phyloP scores from a whole-genome alignment of 257 asterid species.

The Penstemon barbatus region DNA sequence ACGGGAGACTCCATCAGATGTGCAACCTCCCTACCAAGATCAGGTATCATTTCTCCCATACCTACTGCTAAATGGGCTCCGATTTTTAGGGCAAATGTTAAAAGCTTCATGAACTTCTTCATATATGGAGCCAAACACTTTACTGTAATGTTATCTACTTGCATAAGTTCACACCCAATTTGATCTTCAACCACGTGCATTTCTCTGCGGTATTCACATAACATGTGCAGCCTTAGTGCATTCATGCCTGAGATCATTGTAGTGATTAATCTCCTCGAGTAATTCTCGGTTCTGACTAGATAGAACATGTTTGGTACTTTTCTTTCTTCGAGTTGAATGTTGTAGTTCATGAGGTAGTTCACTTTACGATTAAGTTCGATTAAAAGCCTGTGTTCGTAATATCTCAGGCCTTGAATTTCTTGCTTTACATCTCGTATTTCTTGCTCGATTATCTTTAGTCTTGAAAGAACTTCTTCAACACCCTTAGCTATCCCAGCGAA shows the following conservation, averaged over 20 bases:
- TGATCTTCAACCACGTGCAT: constrained; percentile 88
- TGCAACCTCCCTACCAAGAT: constrained; percentile 75
- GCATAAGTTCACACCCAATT: constrained; percentile 80
- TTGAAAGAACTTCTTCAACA: constrained; percentile 70
- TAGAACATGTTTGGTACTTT: constrained; percentile 83
- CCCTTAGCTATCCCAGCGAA: constrained; percentile 84
- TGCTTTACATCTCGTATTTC: constrained; percentile 81
- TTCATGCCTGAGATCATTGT: constrained; percentile 71
- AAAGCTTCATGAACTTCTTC: constrained; percentile 71
- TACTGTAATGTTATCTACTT: constrained; percentile 68
- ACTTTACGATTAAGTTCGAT: constrained; percentile 67
- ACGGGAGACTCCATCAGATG: constrained; percentile 64
- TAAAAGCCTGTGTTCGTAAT: constrained; percentile 76
- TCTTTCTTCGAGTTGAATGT: constrained; percentile 66
- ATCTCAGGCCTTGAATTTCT: constrained; percentile 85
- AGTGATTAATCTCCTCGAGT: constrained; percentile 77
- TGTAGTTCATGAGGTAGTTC: constrained; percentile 74
- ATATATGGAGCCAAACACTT: constrained; percentile 68
- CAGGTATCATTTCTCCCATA: constrained; percentile 93
- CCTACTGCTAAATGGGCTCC: constrained; percentile 94
- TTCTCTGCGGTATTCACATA: constrained; percentile 74
- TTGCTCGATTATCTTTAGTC: constrained; percentile 81
- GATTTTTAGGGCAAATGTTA: constrained; percentile 83
- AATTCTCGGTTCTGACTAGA: constrained; percentile 65
- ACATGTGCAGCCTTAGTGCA: constrained; percentile 75